Evolutionary conservation across 306 rosid species (phyloP).

Genomic region (Dalbergia cochinchinensis): DNA sequence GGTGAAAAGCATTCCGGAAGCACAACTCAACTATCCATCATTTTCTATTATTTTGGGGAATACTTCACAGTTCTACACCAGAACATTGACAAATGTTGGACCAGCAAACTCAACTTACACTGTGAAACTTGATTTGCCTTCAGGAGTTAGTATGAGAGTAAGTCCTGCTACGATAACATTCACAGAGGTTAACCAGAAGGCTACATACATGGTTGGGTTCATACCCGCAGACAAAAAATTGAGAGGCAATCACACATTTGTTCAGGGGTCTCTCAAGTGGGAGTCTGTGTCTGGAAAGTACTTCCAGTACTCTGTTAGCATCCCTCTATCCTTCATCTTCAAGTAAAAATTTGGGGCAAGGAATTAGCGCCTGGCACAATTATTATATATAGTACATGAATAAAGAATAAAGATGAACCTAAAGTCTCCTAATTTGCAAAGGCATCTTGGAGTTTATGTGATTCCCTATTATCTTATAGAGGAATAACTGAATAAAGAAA

Average conservation of each 20-base stretch:
- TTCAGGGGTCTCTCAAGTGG: slow-evolving; percentile 63
- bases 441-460: background rate
- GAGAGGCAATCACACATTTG: slow-evolving; percentile 13
- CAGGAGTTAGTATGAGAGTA: slow-evolving; percentile 40
- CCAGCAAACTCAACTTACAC: slow-evolving; percentile 37
- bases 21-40: slow-evolving; percentile 65
- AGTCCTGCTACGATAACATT: slow-evolving; percentile 49
- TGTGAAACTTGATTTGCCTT: slow-evolving; percentile 40
- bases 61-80: slow-evolving; percentile 48
- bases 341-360: slow-evolving; percentile 28
- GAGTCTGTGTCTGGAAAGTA: slow-evolving; percentile 53
- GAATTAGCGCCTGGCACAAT: background rate
- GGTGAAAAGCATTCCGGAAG: slow-evolving; percentile 32
- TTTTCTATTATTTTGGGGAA: slow-evolving; percentile 49
- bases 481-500: background rate
- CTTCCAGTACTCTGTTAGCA: slow-evolving; percentile 57
- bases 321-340: slow-evolving; percentile 52
- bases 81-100: slow-evolving; percentile 65
- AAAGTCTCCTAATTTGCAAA: background rate
- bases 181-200: slow-evolving; percentile 54
- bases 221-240: slow-evolving; percentile 21
- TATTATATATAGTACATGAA: slow-evolving; percentile 15
- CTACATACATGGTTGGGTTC: slow-evolving; percentile 45
- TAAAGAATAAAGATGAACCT: slow-evolving; percentile 1
- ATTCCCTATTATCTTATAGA: background rate